Percentiles rank a stretch among this genome's conserved stretches.
Conservation (phyloP, 805 yeast genomes). For the Starmera pachycereana region DNA sequence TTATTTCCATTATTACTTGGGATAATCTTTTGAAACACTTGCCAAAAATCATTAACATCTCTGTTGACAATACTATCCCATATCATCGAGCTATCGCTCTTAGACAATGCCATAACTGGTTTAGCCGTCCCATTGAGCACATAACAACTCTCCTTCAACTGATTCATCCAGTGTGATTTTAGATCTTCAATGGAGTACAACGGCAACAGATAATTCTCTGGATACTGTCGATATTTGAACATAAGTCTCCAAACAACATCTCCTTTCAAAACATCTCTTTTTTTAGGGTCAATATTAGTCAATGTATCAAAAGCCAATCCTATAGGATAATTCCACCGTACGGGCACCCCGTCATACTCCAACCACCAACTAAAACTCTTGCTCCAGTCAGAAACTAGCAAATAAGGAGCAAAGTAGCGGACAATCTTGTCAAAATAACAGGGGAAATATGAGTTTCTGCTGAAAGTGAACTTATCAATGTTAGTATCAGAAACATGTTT, state of each 20-base stretch:
- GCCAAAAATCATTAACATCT: constrained; percentile 20
- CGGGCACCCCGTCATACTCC: constrained; percentile 50
- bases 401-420: constrained; percentile 25
- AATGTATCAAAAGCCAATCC: constrained; percentile 56
- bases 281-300: constrained; percentile 26
- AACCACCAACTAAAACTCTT: constrained; percentile 44
- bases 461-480: constrained; percentile 10
- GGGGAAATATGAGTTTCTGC: constrained; percentile 47
- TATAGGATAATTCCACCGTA: constrained; percentile 64
- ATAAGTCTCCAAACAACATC: constrained; percentile 35
- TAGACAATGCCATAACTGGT: constrained; percentile 67
- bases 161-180: constrained; percentile 58
- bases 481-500: background rate
- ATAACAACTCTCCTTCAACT: constrained; percentile 72
- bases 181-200: constrained; percentile 21
- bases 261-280: constrained; percentile 6
- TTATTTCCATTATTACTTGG: constrained; percentile 8
- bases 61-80: constrained; percentile 41
- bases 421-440: constrained; percentile 27
- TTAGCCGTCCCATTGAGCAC: constrained; percentile 71
- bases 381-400: constrained; percentile 19
- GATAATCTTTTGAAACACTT: constrained; percentile 13
- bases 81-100: constrained; percentile 43
- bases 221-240: constrained; percentile 32
- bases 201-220: constrained; percentile 34